phyloP scores from a whole-genome alignment of 2,329 filamentous ascomycete species.

The Sphaerulina populicola region DNA sequence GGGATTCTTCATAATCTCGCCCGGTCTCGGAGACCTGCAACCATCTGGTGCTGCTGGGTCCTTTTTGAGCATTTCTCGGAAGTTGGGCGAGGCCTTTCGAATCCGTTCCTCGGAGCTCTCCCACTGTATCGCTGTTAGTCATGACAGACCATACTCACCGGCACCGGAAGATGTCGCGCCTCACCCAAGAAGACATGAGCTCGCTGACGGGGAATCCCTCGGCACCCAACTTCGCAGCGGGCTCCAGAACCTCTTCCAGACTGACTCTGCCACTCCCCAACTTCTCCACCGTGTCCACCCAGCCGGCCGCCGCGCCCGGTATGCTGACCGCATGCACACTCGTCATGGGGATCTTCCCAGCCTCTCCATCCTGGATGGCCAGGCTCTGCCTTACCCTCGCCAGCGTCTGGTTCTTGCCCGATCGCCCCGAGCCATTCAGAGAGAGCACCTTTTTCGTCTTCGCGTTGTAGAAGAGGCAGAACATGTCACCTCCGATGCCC shows the following conservation, averaged over 20 bases:
- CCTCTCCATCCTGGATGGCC: constrained; percentile 51
- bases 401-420: constrained; percentile 59
- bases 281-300: constrained; percentile 78
- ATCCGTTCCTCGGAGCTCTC: constrained; percentile 53
- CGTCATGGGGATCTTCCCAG: constrained; percentile 58
- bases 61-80: constrained; percentile 74
- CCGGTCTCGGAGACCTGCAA: constrained; percentile 63
- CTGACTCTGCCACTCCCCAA: constrained; percentile 82
- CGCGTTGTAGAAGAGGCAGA: constrained; percentile 85
- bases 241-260: constrained; percentile 67
- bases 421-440: constrained; percentile 87
- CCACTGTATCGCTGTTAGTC: constrained; percentile 54
- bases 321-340: constrained; percentile 78
- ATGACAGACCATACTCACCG: background rate
- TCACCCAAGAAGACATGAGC: constrained; percentile 58
- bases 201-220: constrained; percentile 86
- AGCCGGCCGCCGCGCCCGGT: constrained; percentile 84
- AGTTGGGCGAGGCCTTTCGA: constrained; percentile 71
- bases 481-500: constrained; percentile 95
- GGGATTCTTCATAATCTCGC: constrained; percentile 84
- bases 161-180: constrained; percentile 34
- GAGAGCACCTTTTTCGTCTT: constrained; percentile 72
- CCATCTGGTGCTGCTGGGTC: constrained; percentile 61
- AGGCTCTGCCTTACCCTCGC: constrained; percentile 63
- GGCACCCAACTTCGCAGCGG: constrained; percentile 78